Conservation (phyloP, 257 asterid genomes). For the Echites panduratus region DNA sequence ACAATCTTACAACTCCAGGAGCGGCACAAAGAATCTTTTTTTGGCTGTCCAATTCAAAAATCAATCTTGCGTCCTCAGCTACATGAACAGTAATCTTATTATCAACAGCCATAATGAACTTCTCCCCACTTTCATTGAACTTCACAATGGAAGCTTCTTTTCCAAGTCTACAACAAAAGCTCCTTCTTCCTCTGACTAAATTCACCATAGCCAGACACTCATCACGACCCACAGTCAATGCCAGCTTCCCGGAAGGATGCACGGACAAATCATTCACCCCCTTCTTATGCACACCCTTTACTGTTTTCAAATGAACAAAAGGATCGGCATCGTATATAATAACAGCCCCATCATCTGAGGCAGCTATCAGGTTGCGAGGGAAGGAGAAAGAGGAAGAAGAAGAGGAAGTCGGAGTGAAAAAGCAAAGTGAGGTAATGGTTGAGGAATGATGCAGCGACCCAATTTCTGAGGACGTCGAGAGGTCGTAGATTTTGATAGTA, state of each 20-base stretch:
- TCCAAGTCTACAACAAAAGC: slow-evolving; percentile 64
- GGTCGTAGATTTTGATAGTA: slow-evolving; percentile 90
- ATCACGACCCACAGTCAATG: slow-evolving; percentile 77
- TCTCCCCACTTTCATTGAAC: slow-evolving; percentile 51
- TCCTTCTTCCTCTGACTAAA: slow-evolving; percentile 79
- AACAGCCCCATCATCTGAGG: slow-evolving; percentile 58
- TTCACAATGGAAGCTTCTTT: slow-evolving; percentile 68
- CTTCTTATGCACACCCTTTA: slow-evolving; percentile 54
- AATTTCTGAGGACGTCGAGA: slow-evolving; percentile 66
- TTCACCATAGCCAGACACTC: slow-evolving; percentile 81
- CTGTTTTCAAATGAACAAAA: slow-evolving; percentile 68
- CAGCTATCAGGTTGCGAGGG: slow-evolving; percentile 77
- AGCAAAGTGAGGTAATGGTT: slow-evolving; percentile 67
- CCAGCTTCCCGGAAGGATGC: slow-evolving; percentile 83
- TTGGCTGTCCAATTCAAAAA: slow-evolving; percentile 46
- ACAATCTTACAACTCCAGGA: slow-evolving; percentile 45
- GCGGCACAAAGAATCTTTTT: slow-evolving; percentile 75
- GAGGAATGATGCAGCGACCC: slow-evolving; percentile 74
- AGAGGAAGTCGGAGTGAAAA: slow-evolving; percentile 55
- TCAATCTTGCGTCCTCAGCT: slow-evolving; percentile 64
- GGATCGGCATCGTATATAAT: slow-evolving; percentile 86
- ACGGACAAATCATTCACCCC: slow-evolving; percentile 58
- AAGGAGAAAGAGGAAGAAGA: slow-evolving; percentile 34
- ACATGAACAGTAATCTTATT: slow-evolving; percentile 68
- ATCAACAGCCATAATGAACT: slow-evolving; percentile 58